Evolutionary conservation across 2,329 filamentous ascomycete genomes (phyloP).

Genomic region (Amylocarpus encephaloides): DNA sequence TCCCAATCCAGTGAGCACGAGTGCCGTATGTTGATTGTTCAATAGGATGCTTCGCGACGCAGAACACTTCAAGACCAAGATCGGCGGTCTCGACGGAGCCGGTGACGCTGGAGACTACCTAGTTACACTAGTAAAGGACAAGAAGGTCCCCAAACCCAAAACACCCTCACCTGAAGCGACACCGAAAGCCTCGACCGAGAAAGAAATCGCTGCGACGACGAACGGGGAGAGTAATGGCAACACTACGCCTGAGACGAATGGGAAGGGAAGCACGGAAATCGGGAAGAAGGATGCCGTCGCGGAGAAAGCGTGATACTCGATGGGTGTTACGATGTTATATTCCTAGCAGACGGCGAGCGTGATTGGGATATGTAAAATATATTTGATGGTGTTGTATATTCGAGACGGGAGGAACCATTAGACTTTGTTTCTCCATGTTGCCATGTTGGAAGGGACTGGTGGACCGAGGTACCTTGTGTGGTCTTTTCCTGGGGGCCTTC

Average conservation of each 20-base stretch:
- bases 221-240: conserved; percentile 1
- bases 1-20: conserved; percentile 1
- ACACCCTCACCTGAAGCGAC: not conserved
- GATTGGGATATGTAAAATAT: too few species aligned
- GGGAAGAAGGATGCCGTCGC: not conserved
- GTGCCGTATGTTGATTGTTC: conserved; percentile 1
- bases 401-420: too few species aligned
- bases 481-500: too few species aligned
- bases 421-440: too few species aligned
- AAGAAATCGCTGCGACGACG: not conserved
- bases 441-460: too few species aligned
- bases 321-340: not conserved
- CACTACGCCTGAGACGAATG: not conserved
- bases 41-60: conserved; percentile 57
- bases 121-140: conserved; percentile 55
- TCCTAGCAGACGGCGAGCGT: too few species aligned
- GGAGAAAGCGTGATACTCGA: not conserved
- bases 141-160: conserved; percentile 31
- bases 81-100: conserved; percentile 59
- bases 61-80: conserved; percentile 53
- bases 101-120: conserved; percentile 67
- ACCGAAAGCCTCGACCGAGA: not conserved
- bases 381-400: too few species aligned
- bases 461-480: too few species aligned
- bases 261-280: not conserved